A percentile compares a stretch with the other conserved stretches of the same genome.
Conservation (phyloP, 1,284 basidiomycete species). For the Ustilago esculenta region DNA sequence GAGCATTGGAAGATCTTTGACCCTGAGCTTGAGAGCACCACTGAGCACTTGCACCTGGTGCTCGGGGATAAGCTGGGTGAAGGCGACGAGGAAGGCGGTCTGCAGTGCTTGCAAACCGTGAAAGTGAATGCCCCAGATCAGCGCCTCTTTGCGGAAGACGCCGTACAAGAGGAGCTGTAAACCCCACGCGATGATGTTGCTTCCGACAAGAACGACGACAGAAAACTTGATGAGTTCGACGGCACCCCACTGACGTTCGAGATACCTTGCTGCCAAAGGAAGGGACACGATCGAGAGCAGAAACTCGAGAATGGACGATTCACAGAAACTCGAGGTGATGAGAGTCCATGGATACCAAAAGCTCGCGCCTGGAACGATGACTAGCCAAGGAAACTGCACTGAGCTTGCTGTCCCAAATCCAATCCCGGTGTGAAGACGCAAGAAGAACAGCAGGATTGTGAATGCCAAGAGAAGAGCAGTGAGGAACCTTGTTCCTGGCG, state of each 20-base stretch:
- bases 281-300: conserved; percentile 80
- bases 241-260: conserved; percentile 92
- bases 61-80: conserved; percentile 96
- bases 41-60: conserved; percentile 89
- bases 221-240: conserved; percentile 88
- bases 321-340: conserved; percentile 84
- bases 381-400: conserved; percentile 77
- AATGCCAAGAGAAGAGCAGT: conserved; percentile 43
- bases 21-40: conserved; percentile 82
- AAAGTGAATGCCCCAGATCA: conserved; percentile 80
- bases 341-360: conserved; percentile 91
- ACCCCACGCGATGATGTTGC: conserved; percentile 61
- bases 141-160: conserved; percentile 53
- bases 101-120: conserved; percentile 94
- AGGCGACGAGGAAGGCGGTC: conserved; percentile 88
- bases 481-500: conserved; percentile 35
- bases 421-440: conserved; percentile 46
- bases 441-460: conserved; percentile 39
- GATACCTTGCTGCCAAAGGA: conserved; percentile 83
- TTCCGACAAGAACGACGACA: conserved; percentile 71
- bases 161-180: conserved; percentile 54
- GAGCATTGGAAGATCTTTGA: conserved; percentile 93
- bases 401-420: conserved; percentile 68
- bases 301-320: conserved; percentile 85
- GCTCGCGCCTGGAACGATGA: conserved; percentile 83